Conservation (phyloP, 2,329 filamentous ascomycete species). For the Orbilia javanica region DNA sequence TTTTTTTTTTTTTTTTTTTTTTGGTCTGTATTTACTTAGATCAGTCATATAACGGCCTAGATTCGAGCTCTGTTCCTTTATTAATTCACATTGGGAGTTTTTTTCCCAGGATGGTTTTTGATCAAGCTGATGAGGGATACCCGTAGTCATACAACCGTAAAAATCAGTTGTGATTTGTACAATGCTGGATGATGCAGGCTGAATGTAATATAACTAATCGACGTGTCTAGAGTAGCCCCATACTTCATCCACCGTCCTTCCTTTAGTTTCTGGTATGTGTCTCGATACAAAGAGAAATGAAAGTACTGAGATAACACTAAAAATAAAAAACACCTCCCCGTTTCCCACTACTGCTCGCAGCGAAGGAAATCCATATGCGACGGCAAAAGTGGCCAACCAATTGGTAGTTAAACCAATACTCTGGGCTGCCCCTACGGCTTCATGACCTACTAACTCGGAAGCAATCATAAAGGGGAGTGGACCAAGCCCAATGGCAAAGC, state of each 20-base stretch:
- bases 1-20: too few species aligned
- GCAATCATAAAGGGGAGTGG: conserved; percentile 95
- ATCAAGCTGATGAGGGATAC: too few species aligned
- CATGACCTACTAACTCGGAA: conserved; percentile 87
- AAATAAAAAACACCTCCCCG: conserved; percentile 92
- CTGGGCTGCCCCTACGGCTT: conserved; percentile 91
- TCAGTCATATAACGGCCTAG: too few species aligned
- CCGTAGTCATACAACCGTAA: not conserved
- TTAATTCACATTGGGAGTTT: too few species aligned
- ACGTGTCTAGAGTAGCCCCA: conserved; percentile 45
- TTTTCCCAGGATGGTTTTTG: too few species aligned
- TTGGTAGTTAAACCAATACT: conserved; percentile 88
- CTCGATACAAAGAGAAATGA: conserved; percentile 79
- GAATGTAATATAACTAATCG: conserved; percentile 8
- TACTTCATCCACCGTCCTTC: conserved; percentile 67
- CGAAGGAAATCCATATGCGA: conserved; percentile 95
- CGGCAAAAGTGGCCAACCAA: conserved; percentile 89
- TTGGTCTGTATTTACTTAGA: too few species aligned
- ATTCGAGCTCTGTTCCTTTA: too few species aligned
- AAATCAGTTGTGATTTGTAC: not conserved
- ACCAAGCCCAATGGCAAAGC: conserved; percentile 89
- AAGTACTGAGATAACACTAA: conserved; percentile 78
- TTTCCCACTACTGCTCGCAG: conserved; percentile 79
- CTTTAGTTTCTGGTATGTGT: conserved; percentile 87
- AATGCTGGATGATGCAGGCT: not conserved